Evolutionary conservation across 1,284 basidiomycete species (phyloP), one percentile per base, ranked within the genome.

Genomic region (Irpex lacteus): DNA sequence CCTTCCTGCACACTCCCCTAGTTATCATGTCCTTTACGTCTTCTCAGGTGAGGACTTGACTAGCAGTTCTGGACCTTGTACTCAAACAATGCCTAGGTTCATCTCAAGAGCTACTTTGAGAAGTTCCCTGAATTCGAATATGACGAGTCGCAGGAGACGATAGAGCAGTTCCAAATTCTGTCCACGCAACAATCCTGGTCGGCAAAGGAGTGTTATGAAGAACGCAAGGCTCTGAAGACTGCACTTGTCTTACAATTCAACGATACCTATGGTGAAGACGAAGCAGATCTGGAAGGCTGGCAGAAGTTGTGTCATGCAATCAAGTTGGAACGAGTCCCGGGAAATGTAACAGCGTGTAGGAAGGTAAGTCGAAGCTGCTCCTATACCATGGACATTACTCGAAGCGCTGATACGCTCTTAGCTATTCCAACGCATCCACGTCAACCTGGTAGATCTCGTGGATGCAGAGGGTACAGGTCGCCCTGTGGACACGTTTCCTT

Each of bases 391-490:
- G 18, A n/a, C 18, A 8, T 18, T 18, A 52, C 13, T n/a, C 18
- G 66, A 61, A 8, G 63, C 70, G 50, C 18, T 21, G 13, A 52
- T 8, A n/a, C 13, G 50, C 13, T 52, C 18, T 18, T 18, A 69
- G 68, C 53, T 60, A 38, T 34, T 68, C 4, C 62, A 58, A 32
- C 44, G 38, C 19, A 74, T 73, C 0, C 74, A 79, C 47, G 76
- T 81, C 62, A 80, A 81, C 59, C 67, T 79, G 3, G 71, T 77
- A 18, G 78, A 81, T 62, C 70, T 81, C 37, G 67, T 80, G 11
- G 71, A 78, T 21, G 49, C 49, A 4, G 63, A 52, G 5, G 47
- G 63, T n/a, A 52, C 60, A 1, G 63, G 61, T 1, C 40, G 44
- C 38, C 55, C 61, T 2, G 71, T 77, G 19, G 58, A 18, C 1